These are phyloP conservation scores for Dicorynia guianensis DNA, from an alignment of 306 rosid species.

Conservation along the genomic window DNA sequence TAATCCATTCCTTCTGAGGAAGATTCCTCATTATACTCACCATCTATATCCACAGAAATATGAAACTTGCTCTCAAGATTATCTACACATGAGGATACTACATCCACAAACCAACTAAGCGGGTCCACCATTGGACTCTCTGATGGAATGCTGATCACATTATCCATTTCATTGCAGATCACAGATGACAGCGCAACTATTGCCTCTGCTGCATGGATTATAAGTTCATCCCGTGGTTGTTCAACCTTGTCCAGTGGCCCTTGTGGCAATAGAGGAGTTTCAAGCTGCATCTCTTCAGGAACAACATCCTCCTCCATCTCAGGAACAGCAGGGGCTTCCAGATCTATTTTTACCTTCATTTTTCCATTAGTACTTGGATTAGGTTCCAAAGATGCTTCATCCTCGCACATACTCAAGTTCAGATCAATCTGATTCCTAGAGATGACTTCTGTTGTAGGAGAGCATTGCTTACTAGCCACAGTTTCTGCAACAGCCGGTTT, in stretches of 20 bases:
- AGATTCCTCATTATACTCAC: conserved; percentile 44
- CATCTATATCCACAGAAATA: conserved; percentile 44
- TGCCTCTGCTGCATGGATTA: conserved; percentile 77
- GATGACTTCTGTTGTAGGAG: conserved; percentile 45
- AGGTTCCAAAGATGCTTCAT: conserved; percentile 66
- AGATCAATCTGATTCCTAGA: conserved; percentile 73
- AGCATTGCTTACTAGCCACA: conserved; percentile 44
- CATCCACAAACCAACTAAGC: conserved; percentile 81
- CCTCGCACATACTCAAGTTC: conserved; percentile 74
- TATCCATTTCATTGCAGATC: conserved; percentile 41
- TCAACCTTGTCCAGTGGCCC: conserved; percentile 42
- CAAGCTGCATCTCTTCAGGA: conserved; percentile 53
- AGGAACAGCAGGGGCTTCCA: conserved; percentile 68
- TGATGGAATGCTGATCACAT: conserved; percentile 43
- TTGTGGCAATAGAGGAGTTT: conserved; percentile 40
- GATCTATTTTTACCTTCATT: conserved; percentile 62
- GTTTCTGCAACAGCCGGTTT: conserved; percentile 46
- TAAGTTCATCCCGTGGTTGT: conserved; percentile 59
- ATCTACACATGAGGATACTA: conserved; percentile 60
- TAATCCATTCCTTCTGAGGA: conserved; percentile 62
- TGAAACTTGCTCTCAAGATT: conserved; percentile 50
- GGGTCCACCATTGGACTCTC: conserved; percentile 56
- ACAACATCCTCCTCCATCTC: conserved; percentile 60
- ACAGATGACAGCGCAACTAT: conserved; percentile 74
- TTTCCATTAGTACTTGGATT: conserved; percentile 46